These are phyloP conservation scores for Tricholoma terreum DNA, from an alignment of 768 basidiomycete species.

Conservation along the genomic window DNA sequence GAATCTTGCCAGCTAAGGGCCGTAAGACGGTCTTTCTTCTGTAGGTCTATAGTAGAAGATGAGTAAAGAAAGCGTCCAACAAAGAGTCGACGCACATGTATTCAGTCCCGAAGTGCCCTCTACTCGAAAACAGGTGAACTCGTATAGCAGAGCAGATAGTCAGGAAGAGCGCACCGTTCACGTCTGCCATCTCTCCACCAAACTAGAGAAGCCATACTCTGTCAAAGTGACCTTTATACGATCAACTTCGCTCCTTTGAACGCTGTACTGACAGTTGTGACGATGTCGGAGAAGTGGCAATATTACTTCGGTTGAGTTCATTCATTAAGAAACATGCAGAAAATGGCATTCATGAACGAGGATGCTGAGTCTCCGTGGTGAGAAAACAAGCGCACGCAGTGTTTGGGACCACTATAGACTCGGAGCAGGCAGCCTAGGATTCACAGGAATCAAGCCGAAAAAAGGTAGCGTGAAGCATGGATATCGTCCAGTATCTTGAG, in stretches of 20 bases:
- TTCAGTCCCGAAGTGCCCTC: slow-evolving; percentile 37
- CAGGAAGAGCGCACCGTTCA: slow-evolving; percentile 15
- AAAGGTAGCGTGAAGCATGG: not conserved
- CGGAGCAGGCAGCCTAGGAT: not conserved
- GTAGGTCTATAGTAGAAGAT: slow-evolving; percentile 44
- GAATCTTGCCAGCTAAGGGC: slow-evolving; percentile 57
- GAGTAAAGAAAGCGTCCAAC: not conserved
- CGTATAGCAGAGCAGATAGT: not conserved
- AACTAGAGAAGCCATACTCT: slow-evolving; percentile 5
- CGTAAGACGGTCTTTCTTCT: slow-evolving; percentile 37
- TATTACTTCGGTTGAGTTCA: slow-evolving; percentile 12
- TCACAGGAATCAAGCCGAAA: not conserved
- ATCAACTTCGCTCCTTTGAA: slow-evolving; percentile 1
- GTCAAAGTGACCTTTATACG: slow-evolving; percentile 10
- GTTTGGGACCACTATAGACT: slow-evolving; percentile 1
- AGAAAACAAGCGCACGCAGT: slow-evolving; percentile 8
- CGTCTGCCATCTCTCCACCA: slow-evolving; percentile 14
- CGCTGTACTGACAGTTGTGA: not conserved
- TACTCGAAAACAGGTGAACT: slow-evolving; percentile 2
- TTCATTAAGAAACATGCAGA: slow-evolving; percentile 16
- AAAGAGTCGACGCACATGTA: slow-evolving; percentile 25
- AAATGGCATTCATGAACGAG: slow-evolving; percentile 14
- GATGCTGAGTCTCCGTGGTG: slow-evolving; percentile 2
- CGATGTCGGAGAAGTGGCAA: slow-evolving; percentile 7
- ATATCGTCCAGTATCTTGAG: not conserved